These are phyloP conservation scores for Penstemon davidsonii DNA, from an alignment of 257 asterid genomes.

Conservation along the genomic window DNA sequence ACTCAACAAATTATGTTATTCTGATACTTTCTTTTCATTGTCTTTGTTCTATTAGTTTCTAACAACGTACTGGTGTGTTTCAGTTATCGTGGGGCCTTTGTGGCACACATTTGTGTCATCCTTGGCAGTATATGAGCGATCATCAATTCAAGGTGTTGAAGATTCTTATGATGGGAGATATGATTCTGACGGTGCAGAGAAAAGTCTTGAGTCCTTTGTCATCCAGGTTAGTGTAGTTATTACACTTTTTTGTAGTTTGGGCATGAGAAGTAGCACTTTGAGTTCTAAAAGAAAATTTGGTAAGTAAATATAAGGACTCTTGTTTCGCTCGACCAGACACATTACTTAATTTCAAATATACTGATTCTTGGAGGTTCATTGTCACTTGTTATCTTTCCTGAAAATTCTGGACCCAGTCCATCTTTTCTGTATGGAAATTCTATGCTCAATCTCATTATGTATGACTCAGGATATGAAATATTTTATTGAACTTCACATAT, in stretches of 20 bases:
- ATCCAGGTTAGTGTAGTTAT: slow-evolving; percentile 63
- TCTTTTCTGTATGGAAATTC: slow-evolving; percentile 3
- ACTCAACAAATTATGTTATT: slow-evolving; percentile 21
- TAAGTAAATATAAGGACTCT: neutral
- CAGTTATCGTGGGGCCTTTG: slow-evolving; percentile 84
- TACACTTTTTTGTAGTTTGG: slow-evolving; percentile 21
- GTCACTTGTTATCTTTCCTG: neutral
- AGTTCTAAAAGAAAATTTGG: neutral
- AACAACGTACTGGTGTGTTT: slow-evolving; percentile 26
- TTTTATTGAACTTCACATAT: neutral
- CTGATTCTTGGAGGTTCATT: slow-evolving; percentile 8
- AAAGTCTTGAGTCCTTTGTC: slow-evolving; percentile 84
- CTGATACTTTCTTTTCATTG: slow-evolving; percentile 23
- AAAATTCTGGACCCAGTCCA: neutral
- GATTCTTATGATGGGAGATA: slow-evolving; percentile 93
- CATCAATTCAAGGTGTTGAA: slow-evolving; percentile 75
- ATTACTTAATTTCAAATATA: neutral
- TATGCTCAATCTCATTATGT: neutral
- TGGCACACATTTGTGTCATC: slow-evolving; percentile 93
- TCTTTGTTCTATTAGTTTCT: slow-evolving; percentile 26
- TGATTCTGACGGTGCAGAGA: slow-evolving; percentile 94
- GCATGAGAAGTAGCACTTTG: slow-evolving; percentile 10
- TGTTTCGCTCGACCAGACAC: neutral
- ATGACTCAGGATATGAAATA: neutral
- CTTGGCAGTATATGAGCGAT: slow-evolving; percentile 70